phyloP scores from a whole-genome alignment of 2,329 filamentous ascomycete genomes.

The Ilyonectria destructans region DNA sequence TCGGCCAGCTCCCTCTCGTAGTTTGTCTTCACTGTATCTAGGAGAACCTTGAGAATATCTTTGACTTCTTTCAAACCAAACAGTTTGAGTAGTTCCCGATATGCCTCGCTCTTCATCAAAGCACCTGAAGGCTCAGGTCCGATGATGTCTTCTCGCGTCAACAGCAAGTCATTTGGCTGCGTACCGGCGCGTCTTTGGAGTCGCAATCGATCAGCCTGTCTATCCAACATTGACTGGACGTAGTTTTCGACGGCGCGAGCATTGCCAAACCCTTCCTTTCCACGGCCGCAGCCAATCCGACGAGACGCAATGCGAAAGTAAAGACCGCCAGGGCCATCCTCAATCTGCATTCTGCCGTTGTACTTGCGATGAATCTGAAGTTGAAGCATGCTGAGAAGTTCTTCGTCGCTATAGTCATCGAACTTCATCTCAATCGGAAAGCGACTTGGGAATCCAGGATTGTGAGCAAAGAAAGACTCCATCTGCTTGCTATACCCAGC shows the following conservation, averaged over 20 bases:
- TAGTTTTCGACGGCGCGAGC: slow-evolving; percentile 79
- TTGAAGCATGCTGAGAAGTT: slow-evolving; percentile 75
- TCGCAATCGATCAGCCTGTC: slow-evolving; percentile 72
- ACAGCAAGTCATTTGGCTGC: slow-evolving; percentile 69
- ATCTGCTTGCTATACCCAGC: slow-evolving; percentile 83
- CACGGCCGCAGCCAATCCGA: slow-evolving; percentile 75
- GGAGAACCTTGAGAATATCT: slow-evolving; percentile 68
- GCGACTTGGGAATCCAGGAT: slow-evolving; percentile 79
- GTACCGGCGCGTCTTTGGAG: slow-evolving; percentile 60
- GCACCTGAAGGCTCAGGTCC: slow-evolving; percentile 76
- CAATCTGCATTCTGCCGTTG: slow-evolving; percentile 69
- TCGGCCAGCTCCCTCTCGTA: slow-evolving; percentile 78
- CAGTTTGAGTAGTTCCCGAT: slow-evolving; percentile 71
- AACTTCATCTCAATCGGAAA: slow-evolving; percentile 79
- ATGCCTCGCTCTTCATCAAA: slow-evolving; percentile 68
- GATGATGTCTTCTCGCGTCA: slow-evolving; percentile 80
- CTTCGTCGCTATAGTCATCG: slow-evolving; percentile 77
- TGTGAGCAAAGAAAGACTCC: slow-evolving; percentile 84
- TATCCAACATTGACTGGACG: slow-evolving; percentile 67
- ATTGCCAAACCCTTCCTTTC: slow-evolving; percentile 80
- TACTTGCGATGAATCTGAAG: slow-evolving; percentile 71
- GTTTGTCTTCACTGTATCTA: slow-evolving; percentile 76
- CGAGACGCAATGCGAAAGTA: slow-evolving; percentile 76
- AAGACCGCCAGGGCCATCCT: slow-evolving; percentile 72
- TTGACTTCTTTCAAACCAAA: slow-evolving; percentile 77